Percentiles rank a stretch among this genome's conserved stretches.
Conservation (phyloP, 2,329 filamentous ascomycete genomes). For the Fusarium mangiferae region DNA sequence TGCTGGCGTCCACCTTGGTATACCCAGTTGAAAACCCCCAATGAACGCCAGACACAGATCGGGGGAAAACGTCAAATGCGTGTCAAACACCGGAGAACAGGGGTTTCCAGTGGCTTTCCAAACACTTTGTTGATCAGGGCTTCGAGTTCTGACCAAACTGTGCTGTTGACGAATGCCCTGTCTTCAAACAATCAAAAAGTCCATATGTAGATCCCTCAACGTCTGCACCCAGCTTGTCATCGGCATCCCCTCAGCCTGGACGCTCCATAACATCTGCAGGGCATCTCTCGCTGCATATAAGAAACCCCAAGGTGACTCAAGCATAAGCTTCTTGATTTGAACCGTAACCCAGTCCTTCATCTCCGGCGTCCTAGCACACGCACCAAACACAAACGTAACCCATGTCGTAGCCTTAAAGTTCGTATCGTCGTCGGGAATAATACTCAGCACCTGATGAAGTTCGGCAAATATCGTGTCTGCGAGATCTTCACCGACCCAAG, state of each 20-base stretch:
- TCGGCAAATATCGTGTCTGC: conserved; percentile 54
- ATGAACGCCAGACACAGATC: background rate
- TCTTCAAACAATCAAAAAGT: conserved; percentile 53
- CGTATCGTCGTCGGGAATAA: conserved; percentile 59
- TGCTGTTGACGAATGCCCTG: conserved; percentile 32
- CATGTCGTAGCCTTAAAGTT: conserved; percentile 67
- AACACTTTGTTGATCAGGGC: background rate
- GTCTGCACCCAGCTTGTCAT: conserved; percentile 56
- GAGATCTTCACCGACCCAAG: conserved; percentile 42
- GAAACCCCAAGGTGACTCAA: conserved; percentile 60
- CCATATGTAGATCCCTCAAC: conserved; percentile 54
- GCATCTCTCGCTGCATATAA: conserved; percentile 58
- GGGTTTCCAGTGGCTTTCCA: no score
- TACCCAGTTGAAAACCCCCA: background rate
- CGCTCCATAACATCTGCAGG: conserved; percentile 56
- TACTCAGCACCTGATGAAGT: conserved; percentile 58
- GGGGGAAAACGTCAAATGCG: background rate
- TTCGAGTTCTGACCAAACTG: background rate
- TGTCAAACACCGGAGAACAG: no score
- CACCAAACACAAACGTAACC: conserved; percentile 67
- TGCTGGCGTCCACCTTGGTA: background rate
- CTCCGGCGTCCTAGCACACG: conserved; percentile 56
- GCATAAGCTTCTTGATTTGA: conserved; percentile 54
- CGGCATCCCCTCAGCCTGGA: conserved; percentile 47
- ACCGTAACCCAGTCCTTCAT: conserved; percentile 61